Base-by-base conservation (phyloP, 257 asterid species). In the Solanum habrochaites region DNA sequence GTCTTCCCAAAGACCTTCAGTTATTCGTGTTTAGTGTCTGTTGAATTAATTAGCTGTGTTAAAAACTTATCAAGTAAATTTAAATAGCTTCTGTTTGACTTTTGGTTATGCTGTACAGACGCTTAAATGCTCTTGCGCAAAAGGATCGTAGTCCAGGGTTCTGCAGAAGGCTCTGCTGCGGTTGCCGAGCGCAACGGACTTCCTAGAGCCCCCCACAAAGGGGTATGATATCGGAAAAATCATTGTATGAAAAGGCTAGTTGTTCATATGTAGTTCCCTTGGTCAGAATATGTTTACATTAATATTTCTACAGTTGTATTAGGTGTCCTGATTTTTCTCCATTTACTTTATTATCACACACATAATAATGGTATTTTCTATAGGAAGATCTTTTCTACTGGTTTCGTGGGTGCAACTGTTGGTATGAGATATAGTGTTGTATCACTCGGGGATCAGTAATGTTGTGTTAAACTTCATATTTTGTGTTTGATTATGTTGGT, bases 81-180 rank as follows among this genome's bases (percentile, higher is more conserved):
- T 18, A 9, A 29, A 47, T 18, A 47, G 43, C 45, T 29, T 81
- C 20, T 49, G 39, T 81, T 81, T 81, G 29, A 29, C 66, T 9
- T 81, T 88, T 67, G 72, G 84, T 56, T 52, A 62, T 88, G 85
- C 74, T 80, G 9, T 85, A 90, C 91, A 94, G 97, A 93, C 98
- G 81, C 97, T 95, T 85, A 93, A 86, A 94, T 95, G 98, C 91
- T 94, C 91, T 94, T 52, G 98, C 94, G 98, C 93, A 93, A 84
- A 94, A 95, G 85, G 97, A n/a, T n/a, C n/a, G n/a, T n/a, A n/a
- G n/a, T n/a, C n/a, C n/a, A n/a, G n/a, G n/a, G n/a, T n/a, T n/a
- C n/a, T n/a, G n/a, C n/a, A n/a, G 91, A 93, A 94, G 87, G 95
- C 94, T 91, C 92, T 7, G 94, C 91, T 0, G 98, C 94, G 85